phyloP scores from a whole-genome alignment of 306 rosid genomes.

The Acacia crassicarpa region DNA sequence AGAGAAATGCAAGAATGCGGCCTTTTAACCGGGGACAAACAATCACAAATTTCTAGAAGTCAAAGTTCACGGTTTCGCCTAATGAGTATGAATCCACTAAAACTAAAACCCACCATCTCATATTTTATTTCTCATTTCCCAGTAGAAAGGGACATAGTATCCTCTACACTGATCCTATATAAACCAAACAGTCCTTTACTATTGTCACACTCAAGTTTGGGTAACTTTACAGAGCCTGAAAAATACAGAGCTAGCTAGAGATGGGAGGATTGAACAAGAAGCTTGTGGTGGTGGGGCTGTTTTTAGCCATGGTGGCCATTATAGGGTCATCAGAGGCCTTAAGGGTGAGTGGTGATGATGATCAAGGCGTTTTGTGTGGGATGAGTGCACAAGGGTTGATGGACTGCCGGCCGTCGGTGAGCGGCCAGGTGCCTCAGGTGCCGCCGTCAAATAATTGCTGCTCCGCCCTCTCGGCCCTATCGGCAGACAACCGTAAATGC shows the following conservation, averaged over 20 bases:
- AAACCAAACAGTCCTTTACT: neutral
- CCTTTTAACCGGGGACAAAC: neutral
- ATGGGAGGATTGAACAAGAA: slow-evolving; percentile 22
- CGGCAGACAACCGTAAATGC: slow-evolving; percentile 47
- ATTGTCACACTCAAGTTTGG: neutral
- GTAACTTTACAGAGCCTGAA: neutral
- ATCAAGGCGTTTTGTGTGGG: slow-evolving; percentile 1
- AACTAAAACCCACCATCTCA: neutral
- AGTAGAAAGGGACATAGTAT: neutral
- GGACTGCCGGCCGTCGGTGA: slow-evolving; percentile 44
- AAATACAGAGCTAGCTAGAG: neutral
- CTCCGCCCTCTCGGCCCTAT: slow-evolving; percentile 36
- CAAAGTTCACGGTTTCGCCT: neutral
- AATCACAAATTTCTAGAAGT: neutral
- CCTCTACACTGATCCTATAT: slow-evolving; percentile 7
- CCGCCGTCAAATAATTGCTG: slow-evolving; percentile 46
- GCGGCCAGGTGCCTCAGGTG: slow-evolving; percentile 27
- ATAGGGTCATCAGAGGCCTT: slow-evolving; percentile 21
- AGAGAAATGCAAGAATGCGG: too few species aligned
- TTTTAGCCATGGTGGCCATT: slow-evolving; percentile 25
- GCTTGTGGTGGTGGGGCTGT: slow-evolving; percentile 9
- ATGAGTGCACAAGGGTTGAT: slow-evolving; percentile 22
- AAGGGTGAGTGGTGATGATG: slow-evolving; percentile 1
- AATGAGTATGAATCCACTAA: neutral
- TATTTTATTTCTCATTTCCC: neutral